Conservation (phyloP, 495 filamentous ascomycete species). For the Wilcoxina mikolae region DNA sequence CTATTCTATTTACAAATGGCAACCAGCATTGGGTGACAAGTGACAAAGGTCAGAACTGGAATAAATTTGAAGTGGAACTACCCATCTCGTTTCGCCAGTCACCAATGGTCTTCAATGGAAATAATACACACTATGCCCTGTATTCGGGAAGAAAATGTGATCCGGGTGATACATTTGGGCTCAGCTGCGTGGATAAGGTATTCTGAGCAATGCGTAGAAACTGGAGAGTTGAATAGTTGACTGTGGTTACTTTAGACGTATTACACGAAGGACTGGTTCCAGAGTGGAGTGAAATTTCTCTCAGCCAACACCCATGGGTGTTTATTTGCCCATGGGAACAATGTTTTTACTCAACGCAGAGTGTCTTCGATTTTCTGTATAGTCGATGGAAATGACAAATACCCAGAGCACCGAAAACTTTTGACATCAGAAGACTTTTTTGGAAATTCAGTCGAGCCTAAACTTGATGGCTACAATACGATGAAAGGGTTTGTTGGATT, state of each 20-base stretch:
- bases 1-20: constrained; percentile 56
- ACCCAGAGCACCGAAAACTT: constrained; percentile 52
- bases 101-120: constrained; percentile 61
- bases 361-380: constrained; percentile 65
- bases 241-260: constrained; percentile 32
- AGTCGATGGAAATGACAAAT: constrained; percentile 47
- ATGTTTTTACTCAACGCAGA: constrained; percentile 49
- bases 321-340: constrained; percentile 64
- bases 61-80: constrained; percentile 46
- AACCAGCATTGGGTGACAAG: constrained; percentile 62
- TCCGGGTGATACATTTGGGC: constrained; percentile 39
- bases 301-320: constrained; percentile 52
- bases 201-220: not conserved
- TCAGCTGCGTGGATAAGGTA: constrained; percentile 29
- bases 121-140: constrained; percentile 65
- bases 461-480: constrained; percentile 53
- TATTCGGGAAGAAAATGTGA: constrained; percentile 58
- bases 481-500: constrained; percentile 62
- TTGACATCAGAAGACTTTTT: constrained; percentile 71
- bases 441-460: constrained; percentile 46
- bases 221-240: constrained; percentile 13
- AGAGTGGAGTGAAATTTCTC: constrained; percentile 44
- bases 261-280: constrained; percentile 79
- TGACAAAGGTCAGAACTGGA: constrained; percentile 69
- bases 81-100: constrained; percentile 32